phyloP scores from a whole-genome alignment of 208 protist genomes.

The Leishmania amazonensis region DNA sequence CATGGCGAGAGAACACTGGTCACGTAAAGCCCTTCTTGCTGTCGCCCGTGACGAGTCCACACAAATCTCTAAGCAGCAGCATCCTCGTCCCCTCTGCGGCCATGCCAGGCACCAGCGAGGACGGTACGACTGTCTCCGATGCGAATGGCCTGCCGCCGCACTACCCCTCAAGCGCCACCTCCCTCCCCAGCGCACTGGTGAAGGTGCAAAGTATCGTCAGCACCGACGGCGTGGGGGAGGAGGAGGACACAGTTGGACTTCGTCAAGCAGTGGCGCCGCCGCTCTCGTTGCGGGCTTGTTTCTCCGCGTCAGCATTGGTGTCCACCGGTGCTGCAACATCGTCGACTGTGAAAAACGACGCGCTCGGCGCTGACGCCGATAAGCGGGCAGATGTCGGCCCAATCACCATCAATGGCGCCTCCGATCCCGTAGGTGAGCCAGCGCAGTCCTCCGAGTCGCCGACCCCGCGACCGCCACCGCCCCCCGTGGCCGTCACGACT shows the following conservation, averaged over 20 bases:
- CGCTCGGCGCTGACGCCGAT: neutral
- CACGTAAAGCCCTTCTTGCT: neutral
- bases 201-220: neutral
- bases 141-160: neutral
- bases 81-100: neutral
- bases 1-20: neutral
- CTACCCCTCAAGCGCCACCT: conserved; percentile 1
- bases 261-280: neutral
- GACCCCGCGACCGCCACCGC: neutral
- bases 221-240: neutral
- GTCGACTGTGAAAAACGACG: neutral
- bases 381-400: neutral
- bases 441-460: neutral
- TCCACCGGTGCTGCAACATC: neutral
- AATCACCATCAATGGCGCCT: neutral
- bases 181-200: neutral
- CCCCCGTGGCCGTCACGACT: neutral
- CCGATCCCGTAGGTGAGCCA: neutral
- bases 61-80: neutral
- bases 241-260: neutral
- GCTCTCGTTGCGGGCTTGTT: neutral
- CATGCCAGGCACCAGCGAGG: neutral
- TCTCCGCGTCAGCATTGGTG: neutral
- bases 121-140: neutral
- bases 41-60: neutral